These are phyloP conservation scores for Erysimum cheiranthoides DNA, from an alignment of 345 rosid species.

Conservation along the genomic window DNA sequence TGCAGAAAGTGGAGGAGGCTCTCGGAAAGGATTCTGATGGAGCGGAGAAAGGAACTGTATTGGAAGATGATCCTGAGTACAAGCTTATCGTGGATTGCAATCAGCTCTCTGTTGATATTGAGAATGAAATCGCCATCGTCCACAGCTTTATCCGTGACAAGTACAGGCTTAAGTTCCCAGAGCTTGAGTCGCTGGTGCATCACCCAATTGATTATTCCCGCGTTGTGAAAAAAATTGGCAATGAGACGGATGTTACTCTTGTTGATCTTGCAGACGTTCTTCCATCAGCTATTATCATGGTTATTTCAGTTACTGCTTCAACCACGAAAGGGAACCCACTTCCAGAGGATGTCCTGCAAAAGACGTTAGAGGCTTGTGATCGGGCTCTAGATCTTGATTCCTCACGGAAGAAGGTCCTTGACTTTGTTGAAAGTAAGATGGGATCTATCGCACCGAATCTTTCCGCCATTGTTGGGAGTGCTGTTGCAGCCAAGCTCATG, in stretches of 20 bases:
- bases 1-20: slow-evolving; percentile 89
- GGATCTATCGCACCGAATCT: slow-evolving; percentile 96
- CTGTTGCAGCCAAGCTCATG: slow-evolving; percentile 97
- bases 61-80: slow-evolving; percentile 96
- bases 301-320: slow-evolving; percentile 89
- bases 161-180: slow-evolving; percentile 83
- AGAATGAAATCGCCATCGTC: slow-evolving; percentile 86
- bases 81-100: slow-evolving; percentile 93
- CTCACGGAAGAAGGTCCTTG: slow-evolving; percentile 86
- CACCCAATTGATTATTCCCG: slow-evolving; percentile 96
- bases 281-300: slow-evolving; percentile 93
- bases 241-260: slow-evolving; percentile 85
- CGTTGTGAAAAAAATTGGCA: slow-evolving; percentile 87
- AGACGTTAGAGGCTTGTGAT: slow-evolving; percentile 86
- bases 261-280: slow-evolving; percentile 89
- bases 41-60: slow-evolving; percentile 63
- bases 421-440: slow-evolving; percentile 96
- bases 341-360: slow-evolving; percentile 80
- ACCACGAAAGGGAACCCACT: slow-evolving; percentile 94
- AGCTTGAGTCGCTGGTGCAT: slow-evolving; percentile 90
- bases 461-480: slow-evolving; percentile 91
- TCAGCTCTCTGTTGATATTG: slow-evolving; percentile 84
- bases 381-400: slow-evolving; percentile 83
- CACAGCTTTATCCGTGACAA: slow-evolving; percentile 93
- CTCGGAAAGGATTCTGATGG: slow-evolving; percentile 69